These are phyloP conservation scores for Pichia sp. DNA, from an alignment of 1,139 yeast species.

Conservation along the genomic window DNA sequence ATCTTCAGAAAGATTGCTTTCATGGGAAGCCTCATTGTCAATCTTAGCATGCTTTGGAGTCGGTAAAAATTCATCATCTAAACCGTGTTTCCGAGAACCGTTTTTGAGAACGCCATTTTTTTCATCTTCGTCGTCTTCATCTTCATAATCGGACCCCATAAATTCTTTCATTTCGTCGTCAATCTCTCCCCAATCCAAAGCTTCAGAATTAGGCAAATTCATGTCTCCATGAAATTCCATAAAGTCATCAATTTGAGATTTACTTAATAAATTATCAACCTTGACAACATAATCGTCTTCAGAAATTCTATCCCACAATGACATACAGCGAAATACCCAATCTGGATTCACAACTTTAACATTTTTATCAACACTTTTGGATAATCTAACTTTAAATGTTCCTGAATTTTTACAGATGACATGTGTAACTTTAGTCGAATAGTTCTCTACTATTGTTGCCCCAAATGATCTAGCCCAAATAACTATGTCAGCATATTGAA, in stretches of 20 bases:
- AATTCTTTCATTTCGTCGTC: constrained; percentile 57
- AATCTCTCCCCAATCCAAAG: constrained; percentile 45
- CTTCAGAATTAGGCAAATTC: constrained; percentile 22
- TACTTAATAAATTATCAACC: constrained; percentile 39
- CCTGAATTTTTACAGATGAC: constrained; percentile 74
- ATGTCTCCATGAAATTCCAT: constrained; percentile 25
- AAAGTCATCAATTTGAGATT: constrained; percentile 40
- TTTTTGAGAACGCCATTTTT: constrained; percentile 13
- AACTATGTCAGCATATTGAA: constrained; percentile 75
- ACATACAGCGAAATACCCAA: constrained; percentile 85
- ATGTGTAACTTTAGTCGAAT: constrained; percentile 75
- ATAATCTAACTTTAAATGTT: constrained; percentile 72
- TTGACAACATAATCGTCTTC: constrained; percentile 56
- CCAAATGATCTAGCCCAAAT: constrained; percentile 93
- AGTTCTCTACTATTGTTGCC: constrained; percentile 72
- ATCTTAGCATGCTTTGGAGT: background rate
- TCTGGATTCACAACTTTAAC: constrained; percentile 84
- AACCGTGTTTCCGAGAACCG: constrained; percentile 5
- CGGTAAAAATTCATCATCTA: background rate
- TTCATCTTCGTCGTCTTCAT: constrained; percentile 30
- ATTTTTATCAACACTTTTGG: constrained; percentile 55
- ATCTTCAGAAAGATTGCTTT: constrained; percentile 16
- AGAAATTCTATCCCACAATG: constrained; percentile 66
- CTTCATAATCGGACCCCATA: constrained; percentile 50
- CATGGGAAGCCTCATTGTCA: background rate